Base-by-base conservation (phyloP, 2,329 filamentous ascomycete species). In the Ophidiomyces ophidiicola region DNA sequence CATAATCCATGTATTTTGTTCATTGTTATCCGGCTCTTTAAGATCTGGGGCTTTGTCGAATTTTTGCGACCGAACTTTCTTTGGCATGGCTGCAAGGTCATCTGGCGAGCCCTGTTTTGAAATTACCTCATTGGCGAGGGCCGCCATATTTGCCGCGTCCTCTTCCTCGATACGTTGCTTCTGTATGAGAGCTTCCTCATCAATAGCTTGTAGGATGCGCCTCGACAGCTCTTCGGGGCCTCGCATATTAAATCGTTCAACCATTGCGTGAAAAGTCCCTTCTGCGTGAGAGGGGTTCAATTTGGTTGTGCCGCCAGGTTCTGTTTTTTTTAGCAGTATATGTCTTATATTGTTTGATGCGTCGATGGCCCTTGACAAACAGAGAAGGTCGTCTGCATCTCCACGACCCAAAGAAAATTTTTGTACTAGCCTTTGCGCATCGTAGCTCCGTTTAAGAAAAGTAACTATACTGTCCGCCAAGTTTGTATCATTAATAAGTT, bases 361-460 rank as follows among this genome's bases (percentile, higher is more conserved):
- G 36, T 73, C 62, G 44, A 96, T 82, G 0, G 90, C 94, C 48
- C 74, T 80, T 1, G 84, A 83, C 10, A 98, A 68, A 35, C 77
- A 81, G 30, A 96, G 67, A 25, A 98, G 71, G 58, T 96, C 90
- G 54, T 96, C 88, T 1, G 88, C 73, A 52, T 93, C 82, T n/a
- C 88, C 90, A 46, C 84, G 76, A 7, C 88, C 87, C 6, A 96
- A 72, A 0, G 88, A 82, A 57, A 98, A 96, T 55, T 90, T 94
- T 53, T 96, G 90, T 1, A 94, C 78, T 2, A 98, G 68, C 1
- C 90, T 81, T 53, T 92, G 80, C 2, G 84, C 85, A 61, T 98
- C 90, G 50, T 85, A 79, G 36, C 79, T 88, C 17, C 76, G 72
- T 45, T 76, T 74, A 2, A 98, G 68, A 2, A 92, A 66, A 11